Evolutionary conservation across 495 filamentous ascomycete species (phyloP), one percentile per base, ranked within the genome.

Genomic region (Tuber umbilicatum): DNA sequence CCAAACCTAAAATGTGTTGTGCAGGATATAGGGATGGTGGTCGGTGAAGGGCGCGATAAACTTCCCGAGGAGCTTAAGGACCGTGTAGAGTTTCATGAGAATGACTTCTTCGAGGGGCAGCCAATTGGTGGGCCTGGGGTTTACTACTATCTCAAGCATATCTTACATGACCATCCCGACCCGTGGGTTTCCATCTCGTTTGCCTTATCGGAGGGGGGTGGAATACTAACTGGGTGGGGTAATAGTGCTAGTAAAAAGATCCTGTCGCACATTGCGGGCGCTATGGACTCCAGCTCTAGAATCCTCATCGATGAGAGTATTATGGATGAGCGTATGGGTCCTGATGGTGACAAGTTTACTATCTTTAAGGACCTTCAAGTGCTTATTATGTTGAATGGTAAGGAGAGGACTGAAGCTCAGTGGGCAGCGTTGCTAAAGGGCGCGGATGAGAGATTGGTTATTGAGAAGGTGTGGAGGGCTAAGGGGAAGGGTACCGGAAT

Each of bases 1-100:
- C 77, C 77, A 12, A 40, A 73, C 23, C 43, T 78, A 75, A 83
- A 60, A 17, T 84, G 84, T 27, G 68, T 84, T 17, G 75, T 85
- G 10, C 83, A 85, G 72, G 84, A 85, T 0, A 69, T 78, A 17
- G 79, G 78, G 16, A 50, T 80, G 21, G 71, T 74, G 23, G 70
- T 73, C 9, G 72, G 71, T 39, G 69, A 78, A 50, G 70, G 45
- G 41, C 60, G 40, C 27, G 41, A 50, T 12, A 31, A 60, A 38
- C 19, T 68, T 40, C 68, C 73, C 0, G 41, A 71, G 68, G 73
- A 74, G 17, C 70, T 74, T 27, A 71, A 60, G 5, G 37, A 70
- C 42, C 69, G 68, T 31, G 42, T 74, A 23, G 68, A 74, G 68
- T 79, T 45, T 43, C 69, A 68, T 43, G 73, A 35, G 21, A 70